Evolutionary conservation across 1,284 basidiomycete species (phyloP), one percentile per base, ranked within the genome.

Genomic region (Stereum hirsutum): DNA sequence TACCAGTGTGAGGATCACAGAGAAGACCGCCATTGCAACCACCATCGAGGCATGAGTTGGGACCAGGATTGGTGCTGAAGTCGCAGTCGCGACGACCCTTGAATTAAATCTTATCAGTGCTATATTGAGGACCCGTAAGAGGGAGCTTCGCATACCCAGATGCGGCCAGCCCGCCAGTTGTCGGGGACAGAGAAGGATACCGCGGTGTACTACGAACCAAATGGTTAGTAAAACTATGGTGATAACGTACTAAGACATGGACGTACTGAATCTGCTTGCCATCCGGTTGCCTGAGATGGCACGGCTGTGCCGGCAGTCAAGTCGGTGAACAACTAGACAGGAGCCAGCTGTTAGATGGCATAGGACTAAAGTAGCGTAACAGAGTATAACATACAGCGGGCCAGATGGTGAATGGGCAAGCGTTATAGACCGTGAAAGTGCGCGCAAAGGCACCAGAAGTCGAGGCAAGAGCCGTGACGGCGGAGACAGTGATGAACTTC

Each of bases 21-120:
- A 57, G 46, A 1, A 75, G 59, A 35, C 73, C 73, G 31, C 73
- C 69, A 40, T 67, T 69, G 55, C 68, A 70, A 19, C 67, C 69
- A 42, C 70, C 70, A 41, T 62, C 61, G 4, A 63, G 46, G 50
- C 72, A 73, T 15, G 66, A 66, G 32, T 61, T 66, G 1, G 68
- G 64, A 8, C 64, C 68, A 2, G 65, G 62, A 52, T 63, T 64
- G 23, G 46, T 54, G 44, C 57, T 61, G 54, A 73, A 73, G 51
- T 72, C 57, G 50, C 70, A 72, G 51, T 66, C 54, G 39, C 66
- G 65, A 39, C 71, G 68, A 39, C 55, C 70, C 65, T 66, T 37
- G n/a, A n/a, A n/a, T n/a, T n/a, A n/a, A n/a, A n/a, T n/a, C n/a
- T n/a, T n/a, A n/a, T n/a, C n/a, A n/a, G n/a, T n/a, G n/a, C n/a